Conservation (phyloP, 768 basidiomycete species). For the Lactifluus hygrophoroides region DNA sequence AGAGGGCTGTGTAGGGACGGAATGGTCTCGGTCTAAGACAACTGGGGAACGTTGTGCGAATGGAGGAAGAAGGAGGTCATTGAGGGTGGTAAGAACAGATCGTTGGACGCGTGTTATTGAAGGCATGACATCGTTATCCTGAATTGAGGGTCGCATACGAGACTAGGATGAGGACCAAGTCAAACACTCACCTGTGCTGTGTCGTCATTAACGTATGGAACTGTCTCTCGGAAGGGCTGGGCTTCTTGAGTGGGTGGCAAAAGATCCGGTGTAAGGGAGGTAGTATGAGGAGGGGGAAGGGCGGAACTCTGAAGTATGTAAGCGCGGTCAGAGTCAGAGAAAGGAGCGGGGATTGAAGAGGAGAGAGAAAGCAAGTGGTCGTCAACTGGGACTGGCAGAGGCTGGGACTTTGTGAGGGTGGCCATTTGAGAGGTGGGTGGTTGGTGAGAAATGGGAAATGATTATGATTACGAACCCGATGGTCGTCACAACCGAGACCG, state of each 20-base stretch:
- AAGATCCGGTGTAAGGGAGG: background rate
- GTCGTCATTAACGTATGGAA: background rate
- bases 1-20: constrained; percentile 37
- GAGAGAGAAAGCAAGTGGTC: constrained; percentile 1
- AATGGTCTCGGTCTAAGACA: constrained; percentile 51
- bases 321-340: constrained; percentile 11
- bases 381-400: background rate
- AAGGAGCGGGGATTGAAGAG: constrained; percentile 17
- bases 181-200: background rate
- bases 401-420: constrained; percentile 14
- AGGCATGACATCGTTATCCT: constrained; percentile 52
- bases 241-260: background rate
- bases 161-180: background rate
- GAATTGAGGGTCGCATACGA: background rate
- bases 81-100: constrained; percentile 67
- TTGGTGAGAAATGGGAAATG: background rate
- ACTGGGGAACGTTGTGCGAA: constrained; percentile 40
- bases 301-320: constrained; percentile 1
- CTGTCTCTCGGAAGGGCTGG: background rate
- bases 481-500: background rate
- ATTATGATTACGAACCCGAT: no score
- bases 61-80: constrained; percentile 55
- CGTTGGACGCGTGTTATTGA: constrained; percentile 68
- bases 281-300: background rate
- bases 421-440: constrained; percentile 3